Base-by-base conservation (phyloP, 768 basidiomycete genomes). In the Trametes maxima region DNA sequence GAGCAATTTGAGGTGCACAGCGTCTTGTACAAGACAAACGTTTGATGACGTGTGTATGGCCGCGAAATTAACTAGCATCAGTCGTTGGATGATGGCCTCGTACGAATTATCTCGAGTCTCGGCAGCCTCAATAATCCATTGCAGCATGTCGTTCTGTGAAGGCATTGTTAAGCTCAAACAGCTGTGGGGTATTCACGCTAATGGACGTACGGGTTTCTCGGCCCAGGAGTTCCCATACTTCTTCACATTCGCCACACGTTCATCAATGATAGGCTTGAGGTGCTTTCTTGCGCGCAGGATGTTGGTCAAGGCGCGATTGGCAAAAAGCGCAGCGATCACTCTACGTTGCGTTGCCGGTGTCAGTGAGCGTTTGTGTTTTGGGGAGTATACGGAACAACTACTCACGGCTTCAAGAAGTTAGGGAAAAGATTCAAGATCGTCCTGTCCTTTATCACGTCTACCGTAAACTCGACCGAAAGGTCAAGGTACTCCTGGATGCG, bases 171-270 rank as follows among this genome's bases (percentile, higher is more conserved):
- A 3, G 19, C 3, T 28, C n/a, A 7, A 3, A 35, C 12, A 7
- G 14, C 28, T n/a, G 53, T 3, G 7, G 12, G 45, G 12, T 24
- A 2, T n/a, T 13, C 3, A 2, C 11, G 17, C 3, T 0, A 40
- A 45, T 47, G 40, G n/a, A 66, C 76, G 0, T 39, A 78, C 77
- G 10, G 78, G 74, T 47, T 68, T 75, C 12, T 74, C 72, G 0
- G 57, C 28, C 70, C 73, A 75, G 7, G 72, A 59, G 1, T 62
- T 33, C 2, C 73, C 72, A 8, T 69, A 62, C 25, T 74, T 61
- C 1, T 67, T 59, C 28, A 69, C 55, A 42, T 63, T 64, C 17
- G 47, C 54, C 24, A 37, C 40, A 10, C 77, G 68, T 14, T 76
- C 69, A n/a, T 70, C 64, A 52, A 76, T 71, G 12, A 76, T 60